Evolutionary conservation across 2,329 filamentous ascomycete genomes (phyloP), one percentile per base, ranked within the genome.

Genomic region (Gnomoniopsis sp.): DNA sequence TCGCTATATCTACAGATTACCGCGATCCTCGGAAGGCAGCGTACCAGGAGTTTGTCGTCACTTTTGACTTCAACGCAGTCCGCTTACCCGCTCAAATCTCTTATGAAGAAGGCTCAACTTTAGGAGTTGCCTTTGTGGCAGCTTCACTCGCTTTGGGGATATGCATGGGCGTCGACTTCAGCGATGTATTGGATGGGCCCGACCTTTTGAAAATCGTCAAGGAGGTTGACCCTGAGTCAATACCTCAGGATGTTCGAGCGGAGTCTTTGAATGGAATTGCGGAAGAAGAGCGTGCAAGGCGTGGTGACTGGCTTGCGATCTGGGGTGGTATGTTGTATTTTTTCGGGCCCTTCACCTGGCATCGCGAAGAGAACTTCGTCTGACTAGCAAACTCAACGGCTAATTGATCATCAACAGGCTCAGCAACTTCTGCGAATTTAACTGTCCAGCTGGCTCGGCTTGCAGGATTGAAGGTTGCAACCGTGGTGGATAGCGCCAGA

Each of bases 1-100:
- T 89, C 36, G 83, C 84, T n/a, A 85, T 88, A 15, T 89, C 87
- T 0, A 91, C 88, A 33, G 88, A 91, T 72, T 91, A 91, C 67
- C 81, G 88, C 17, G 88, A 91, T 65, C 77, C 85, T 21, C 80
- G 88, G 36, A 91, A 91, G 70, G 86, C 86, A 1, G 85, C 87
- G 1, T 91, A 87, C 68, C 88, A 91, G 69, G 76, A 90, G 67
- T 90, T 88, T 64, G 83, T 84, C 19, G 77, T 90, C 3, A 82
- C 86, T 0, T 84, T 81, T 0, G 78, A 84, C 61, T 88, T 82
- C 71, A 90, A 90, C 66, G 80, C 83, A 0, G 85, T 86, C 6
- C 79, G 82, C 6, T 78, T 90, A 19, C 88, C 88, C 0, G 70
- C 74, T 1, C 70, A 75, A 3, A 72, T 84, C 1, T 77, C 79